Evolutionary conservation across 768 basidiomycete species (phyloP).

Genomic region (Russula griseocarnosa): DNA sequence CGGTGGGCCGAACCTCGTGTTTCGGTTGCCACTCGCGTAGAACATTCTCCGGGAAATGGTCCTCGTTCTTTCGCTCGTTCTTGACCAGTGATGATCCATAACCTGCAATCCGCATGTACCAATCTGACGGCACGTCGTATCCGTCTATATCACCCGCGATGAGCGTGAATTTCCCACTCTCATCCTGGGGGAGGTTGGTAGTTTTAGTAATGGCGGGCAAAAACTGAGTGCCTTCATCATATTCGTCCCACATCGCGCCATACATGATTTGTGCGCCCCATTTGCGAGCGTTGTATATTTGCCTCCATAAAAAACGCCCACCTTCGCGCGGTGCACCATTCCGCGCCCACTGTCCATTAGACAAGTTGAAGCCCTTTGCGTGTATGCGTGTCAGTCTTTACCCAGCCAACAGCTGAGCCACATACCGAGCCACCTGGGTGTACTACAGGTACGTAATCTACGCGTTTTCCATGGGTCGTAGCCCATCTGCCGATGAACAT

Average conservation of each 20-base stretch:
- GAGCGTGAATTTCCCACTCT: constrained; percentile 54
- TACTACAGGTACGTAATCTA: constrained; percentile 82
- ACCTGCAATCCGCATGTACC: constrained; percentile 45
- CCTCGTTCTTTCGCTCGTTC: constrained; percentile 14
- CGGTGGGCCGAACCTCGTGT: constrained; percentile 16
- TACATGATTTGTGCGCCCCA: constrained; percentile 65
- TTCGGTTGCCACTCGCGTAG: constrained; percentile 24
- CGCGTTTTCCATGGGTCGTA: constrained; percentile 39
- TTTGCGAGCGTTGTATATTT: constrained; percentile 63
- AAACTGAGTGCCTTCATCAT: constrained; percentile 81
- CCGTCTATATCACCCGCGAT: constrained; percentile 77
- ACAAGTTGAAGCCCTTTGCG: constrained; percentile 63
- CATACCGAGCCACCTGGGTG: constrained; percentile 78
- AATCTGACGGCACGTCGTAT: constrained; percentile 71
- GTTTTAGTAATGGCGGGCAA: constrained; percentile 66
- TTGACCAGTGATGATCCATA: constrained; percentile 23
- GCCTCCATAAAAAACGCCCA: constrained; percentile 75
- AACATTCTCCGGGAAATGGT: constrained; percentile 25
- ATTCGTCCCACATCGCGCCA: constrained; percentile 89
- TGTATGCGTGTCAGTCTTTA: constrained; percentile 2
- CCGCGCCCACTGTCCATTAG: constrained; percentile 64
- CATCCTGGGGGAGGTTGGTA: constrained; percentile 49
- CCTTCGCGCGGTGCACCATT: constrained; percentile 71
- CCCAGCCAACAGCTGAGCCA: constrained; percentile 25
- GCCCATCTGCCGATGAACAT: constrained; percentile 49